Conservation (phyloP, 495 filamentous ascomycete genomes). For the Terfezia boudieri region DNA sequence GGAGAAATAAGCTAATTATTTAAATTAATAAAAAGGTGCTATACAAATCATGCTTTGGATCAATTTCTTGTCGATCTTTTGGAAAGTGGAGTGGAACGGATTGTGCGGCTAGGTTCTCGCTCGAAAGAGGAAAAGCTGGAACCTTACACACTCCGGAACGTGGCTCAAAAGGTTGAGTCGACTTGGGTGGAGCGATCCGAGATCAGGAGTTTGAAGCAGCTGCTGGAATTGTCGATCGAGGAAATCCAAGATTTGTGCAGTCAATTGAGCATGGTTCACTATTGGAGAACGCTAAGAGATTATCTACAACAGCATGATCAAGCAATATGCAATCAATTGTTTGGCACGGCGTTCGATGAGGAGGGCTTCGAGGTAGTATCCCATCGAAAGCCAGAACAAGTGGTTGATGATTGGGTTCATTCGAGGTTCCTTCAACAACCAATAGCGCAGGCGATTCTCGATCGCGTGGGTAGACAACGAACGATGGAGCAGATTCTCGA, state of each 20-base stretch:
- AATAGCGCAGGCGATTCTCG: too few relatives aligned
- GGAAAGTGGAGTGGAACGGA: constrained; percentile 28
- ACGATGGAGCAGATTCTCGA: constrained; percentile 19
- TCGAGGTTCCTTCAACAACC: too few relatives aligned
- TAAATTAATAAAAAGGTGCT: constrained; percentile 18
- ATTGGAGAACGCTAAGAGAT: not conserved
- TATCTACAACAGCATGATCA: not conserved
- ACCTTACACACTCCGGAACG: constrained; percentile 25
- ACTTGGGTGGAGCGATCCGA: constrained; percentile 23
- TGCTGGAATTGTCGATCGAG: not conserved
- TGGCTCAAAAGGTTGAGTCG: constrained; percentile 17
- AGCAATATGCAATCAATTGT: not conserved
- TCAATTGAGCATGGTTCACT: not conserved
- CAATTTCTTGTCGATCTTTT: constrained; percentile 52
- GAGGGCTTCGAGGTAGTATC: not conserved
- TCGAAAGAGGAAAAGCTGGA: constrained; percentile 35
- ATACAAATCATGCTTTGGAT: constrained; percentile 53
- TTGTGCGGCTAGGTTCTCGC: constrained; percentile 45
- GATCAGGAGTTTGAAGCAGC: not conserved
- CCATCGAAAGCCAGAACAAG: not conserved
- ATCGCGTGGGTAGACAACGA: too few relatives aligned
- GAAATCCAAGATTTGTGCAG: not conserved
- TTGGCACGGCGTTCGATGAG: not conserved
- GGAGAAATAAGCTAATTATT: not conserved
- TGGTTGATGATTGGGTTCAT: not conserved